Base-by-base conservation (phyloP, 208 protist genomes). In the Leishmania amazonensis region DNA sequence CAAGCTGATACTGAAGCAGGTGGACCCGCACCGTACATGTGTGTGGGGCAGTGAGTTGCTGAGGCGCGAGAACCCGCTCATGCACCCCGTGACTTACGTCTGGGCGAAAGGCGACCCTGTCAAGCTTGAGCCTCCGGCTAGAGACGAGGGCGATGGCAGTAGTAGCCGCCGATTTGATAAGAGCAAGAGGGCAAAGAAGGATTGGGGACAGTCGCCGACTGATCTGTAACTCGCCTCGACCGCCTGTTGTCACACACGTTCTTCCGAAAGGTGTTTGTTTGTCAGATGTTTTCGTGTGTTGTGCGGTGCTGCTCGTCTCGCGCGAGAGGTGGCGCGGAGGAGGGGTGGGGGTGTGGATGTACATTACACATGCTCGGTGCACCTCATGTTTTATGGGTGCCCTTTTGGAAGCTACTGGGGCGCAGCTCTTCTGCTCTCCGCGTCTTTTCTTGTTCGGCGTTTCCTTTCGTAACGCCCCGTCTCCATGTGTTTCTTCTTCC, bases 1-100 rank as follows among this genome's bases (percentile, higher is more conserved):
- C 42, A 13, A 71, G 60, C 77, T 57, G 45, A 38, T 87, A 71
- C 72, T 84, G 53, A 68, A 64, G 35, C 58, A 76, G 42, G 49
- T 67, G 17, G 84, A 87, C 67, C 80, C 84, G 9, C 73, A 82
- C 67, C 84, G 84, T 21, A 49, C 75, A 1, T 67, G 84, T 15
- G 68, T 78, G 31, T 87, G 84, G 84, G 58, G 78, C 60, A 85
- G 82, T 60, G 82, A 81, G 77, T 35, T 75, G 58, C 71, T 85
- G 54, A 79, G 70, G 21, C 60, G 54, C 42, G 82, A 78, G 45
- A 85, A 58, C 47, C 53, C 82, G 31, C 57, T 85, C 47, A 38
- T 85, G 71, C 73, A 85, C 67, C 82, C 82, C 0, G 42, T 85
- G 8, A 65, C 76, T 31, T 81, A 82, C 74, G 24, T 64, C n/a